Evolutionary conservation across 805 yeast species (phyloP), one percentile per base, ranked within the genome.

Genomic region (Clavispora phyllophila): DNA sequence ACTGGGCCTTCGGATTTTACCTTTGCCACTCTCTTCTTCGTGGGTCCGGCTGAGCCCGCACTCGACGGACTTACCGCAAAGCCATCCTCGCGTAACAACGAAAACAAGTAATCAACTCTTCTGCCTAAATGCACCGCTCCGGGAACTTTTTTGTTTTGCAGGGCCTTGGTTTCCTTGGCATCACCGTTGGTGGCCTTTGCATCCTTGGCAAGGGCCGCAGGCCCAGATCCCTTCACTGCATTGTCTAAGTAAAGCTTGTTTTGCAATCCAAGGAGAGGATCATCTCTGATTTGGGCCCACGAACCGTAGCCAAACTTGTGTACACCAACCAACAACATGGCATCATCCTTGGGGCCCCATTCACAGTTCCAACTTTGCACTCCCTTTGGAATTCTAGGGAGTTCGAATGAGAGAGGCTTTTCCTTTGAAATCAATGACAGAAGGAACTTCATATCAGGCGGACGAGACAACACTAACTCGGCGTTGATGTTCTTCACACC

Each of bases 261-360:
- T 47, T 87, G 85, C 47, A 93, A 70, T 9, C 89, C 90, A 45
- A 93, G 72, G 40, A 87, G 75, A 2, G 99, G 98, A 65, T 93
- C 99, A 65, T 93, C 99, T 58, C 99, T 75, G 36, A 93, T 90
- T 57, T 86, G 90, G 3, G 76, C 61, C 99, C 99, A 93, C 1
- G 96, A 82, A 14, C 98, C 98, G 62, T 88, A 90, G 0, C 99
- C 99, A 63, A 90, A 90, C 64, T 87, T 89, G 57, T 78, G 76
- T 18, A 91, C 85, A 49, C 99, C 99, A 27, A 86, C 78, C 47
- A 93, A 62, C 41, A 93, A 72, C 80, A 81, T 85, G 40, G 89
- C 85, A 61, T 93, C 99, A 58, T 93, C 96, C 25, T 73, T 78
- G 12, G 74, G 71, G 3, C 72, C 71, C 99, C 99, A 93, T 23